phyloP scores from a whole-genome alignment of 225 moss, liverwort and hornwort genomes.

The Rhytidiadelphus loreus region DNA sequence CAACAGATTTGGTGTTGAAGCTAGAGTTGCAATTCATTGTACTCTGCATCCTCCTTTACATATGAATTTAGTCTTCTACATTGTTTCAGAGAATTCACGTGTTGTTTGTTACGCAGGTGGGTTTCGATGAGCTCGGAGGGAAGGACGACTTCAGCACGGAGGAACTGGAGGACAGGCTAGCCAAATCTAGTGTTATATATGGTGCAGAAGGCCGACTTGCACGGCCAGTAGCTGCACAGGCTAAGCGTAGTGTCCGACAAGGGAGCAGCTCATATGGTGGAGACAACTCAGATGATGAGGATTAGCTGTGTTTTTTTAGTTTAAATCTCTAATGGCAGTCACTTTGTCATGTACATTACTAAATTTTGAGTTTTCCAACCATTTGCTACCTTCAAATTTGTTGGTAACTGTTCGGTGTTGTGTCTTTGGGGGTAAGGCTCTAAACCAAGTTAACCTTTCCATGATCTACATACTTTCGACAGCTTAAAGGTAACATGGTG shows the following conservation, averaged over 20 bases:
- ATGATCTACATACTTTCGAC: not conserved
- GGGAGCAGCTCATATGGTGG: constrained; percentile 46
- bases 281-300: constrained; percentile 43
- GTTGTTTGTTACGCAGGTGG: constrained; percentile 46
- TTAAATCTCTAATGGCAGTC: not conserved
- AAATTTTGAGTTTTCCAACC: not conserved
- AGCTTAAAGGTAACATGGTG: not conserved
- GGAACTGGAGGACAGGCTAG: constrained; percentile 85
- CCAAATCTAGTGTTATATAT: constrained; percentile 52
- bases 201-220: constrained; percentile 43
- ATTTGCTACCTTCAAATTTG: not conserved
- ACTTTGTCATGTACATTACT: not conserved
- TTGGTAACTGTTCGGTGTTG: not conserved
- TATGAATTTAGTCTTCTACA: not conserved
- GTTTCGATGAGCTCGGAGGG: constrained; percentile 96
- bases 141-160: constrained; percentile 88
- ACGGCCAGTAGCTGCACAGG: constrained; percentile 27
- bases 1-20: not conserved
- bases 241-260: constrained; percentile 71
- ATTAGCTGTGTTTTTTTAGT: not conserved
- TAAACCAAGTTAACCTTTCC: not conserved
- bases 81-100: not conserved
- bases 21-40: not conserved
- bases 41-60: not conserved
- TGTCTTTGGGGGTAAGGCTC: not conserved